A percentile compares a stretch with the other conserved stretches of the same genome.
These are phyloP conservation scores for Suillus brevipes DNA, from an alignment of 768 basidiomycete species.

Conservation along the genomic window DNA sequence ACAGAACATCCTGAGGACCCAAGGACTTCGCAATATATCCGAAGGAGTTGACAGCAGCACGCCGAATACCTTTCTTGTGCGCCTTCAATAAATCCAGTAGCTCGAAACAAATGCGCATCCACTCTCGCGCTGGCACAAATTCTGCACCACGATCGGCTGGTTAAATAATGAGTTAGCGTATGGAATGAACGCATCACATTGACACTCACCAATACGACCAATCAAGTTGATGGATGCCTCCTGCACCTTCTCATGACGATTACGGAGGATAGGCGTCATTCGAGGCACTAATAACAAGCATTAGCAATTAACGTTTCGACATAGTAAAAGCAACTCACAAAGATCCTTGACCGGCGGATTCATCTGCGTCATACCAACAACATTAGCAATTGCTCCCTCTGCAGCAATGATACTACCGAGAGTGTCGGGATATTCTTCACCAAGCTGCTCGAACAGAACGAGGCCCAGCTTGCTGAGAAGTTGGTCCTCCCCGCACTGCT, in stretches of 20 bases:
- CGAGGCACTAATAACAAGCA: constrained; percentile 72
- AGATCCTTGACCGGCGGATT: constrained; percentile 99
- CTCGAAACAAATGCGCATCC: constrained; percentile 99
- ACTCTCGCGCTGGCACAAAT: constrained; percentile 97
- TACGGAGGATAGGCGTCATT: constrained; percentile 99
- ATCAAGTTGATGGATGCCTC: constrained; percentile 99
- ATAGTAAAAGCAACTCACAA: constrained; percentile 50
- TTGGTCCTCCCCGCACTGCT: constrained; percentile 97
- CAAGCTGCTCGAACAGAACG: constrained; percentile 96
- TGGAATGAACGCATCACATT: neutral
- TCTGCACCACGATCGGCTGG: constrained; percentile 97
- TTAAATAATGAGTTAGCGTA: constrained; percentile 3
- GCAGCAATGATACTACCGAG: constrained; percentile 99
- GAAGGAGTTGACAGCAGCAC: constrained; percentile 98
- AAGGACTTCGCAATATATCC: constrained; percentile 99
- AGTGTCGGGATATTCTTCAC: constrained; percentile 99
- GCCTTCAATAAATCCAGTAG: constrained; percentile 95
- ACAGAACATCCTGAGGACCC: constrained; percentile 97
- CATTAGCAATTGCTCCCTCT: constrained; percentile 97
- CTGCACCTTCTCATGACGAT: constrained; percentile 99
- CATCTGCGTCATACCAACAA: constrained; percentile 99
- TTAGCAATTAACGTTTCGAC: constrained; percentile 2
- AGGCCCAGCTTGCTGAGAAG: constrained; percentile 94
- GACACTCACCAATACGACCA: constrained; percentile 77
- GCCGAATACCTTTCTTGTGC: constrained; percentile 98